Evolutionary conservation across 768 basidiomycete species (phyloP).

Genomic region (Kwoniella shandongensis): DNA sequence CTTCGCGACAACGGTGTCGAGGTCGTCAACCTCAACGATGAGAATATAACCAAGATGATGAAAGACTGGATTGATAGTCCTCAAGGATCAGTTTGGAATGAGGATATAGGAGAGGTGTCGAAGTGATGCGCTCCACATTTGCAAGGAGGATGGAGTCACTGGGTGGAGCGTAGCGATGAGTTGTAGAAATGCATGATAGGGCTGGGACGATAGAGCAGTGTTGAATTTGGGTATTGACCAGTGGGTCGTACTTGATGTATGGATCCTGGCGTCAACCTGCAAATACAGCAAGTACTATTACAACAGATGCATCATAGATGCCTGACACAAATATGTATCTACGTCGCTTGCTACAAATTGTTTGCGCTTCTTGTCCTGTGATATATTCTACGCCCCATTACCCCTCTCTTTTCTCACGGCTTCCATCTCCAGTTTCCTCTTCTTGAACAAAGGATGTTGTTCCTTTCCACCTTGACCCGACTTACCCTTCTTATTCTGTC

Average conservation of each 20-base stretch:
- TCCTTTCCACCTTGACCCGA: slow-evolving; percentile 11
- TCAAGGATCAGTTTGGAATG: slow-evolving; percentile 18
- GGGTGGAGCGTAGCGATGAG: too few relatives aligned
- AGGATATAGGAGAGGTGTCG: slow-evolving; percentile 28
- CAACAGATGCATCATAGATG: too few relatives aligned
- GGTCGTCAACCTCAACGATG: slow-evolving; percentile 23
- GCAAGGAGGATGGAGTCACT: too few relatives aligned
- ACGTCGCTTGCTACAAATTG: background rate
- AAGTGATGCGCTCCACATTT: too few relatives aligned
- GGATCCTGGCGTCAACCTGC: too few relatives aligned
- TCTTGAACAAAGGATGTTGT: slow-evolving; percentile 30
- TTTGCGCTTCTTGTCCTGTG: background rate
- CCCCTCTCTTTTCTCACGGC: slow-evolving; percentile 19
- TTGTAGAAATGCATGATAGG: too few relatives aligned
- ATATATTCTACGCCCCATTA: background rate
- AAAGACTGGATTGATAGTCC: slow-evolving; percentile 23
- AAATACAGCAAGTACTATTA: too few relatives aligned
- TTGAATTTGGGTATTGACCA: too few relatives aligned
- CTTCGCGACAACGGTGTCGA: slow-evolving; percentile 15
- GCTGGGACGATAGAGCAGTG: too few relatives aligned
- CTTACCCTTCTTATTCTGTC: slow-evolving; percentile 28
- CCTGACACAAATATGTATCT: too few relatives aligned
- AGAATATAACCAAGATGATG: slow-evolving; percentile 24
- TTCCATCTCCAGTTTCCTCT: slow-evolving; percentile 27
- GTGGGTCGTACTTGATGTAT: too few relatives aligned